These are phyloP conservation scores for Mortierella sp. DNA, from an alignment of 371 early-diverging fungal species.

Conservation along the genomic window DNA sequence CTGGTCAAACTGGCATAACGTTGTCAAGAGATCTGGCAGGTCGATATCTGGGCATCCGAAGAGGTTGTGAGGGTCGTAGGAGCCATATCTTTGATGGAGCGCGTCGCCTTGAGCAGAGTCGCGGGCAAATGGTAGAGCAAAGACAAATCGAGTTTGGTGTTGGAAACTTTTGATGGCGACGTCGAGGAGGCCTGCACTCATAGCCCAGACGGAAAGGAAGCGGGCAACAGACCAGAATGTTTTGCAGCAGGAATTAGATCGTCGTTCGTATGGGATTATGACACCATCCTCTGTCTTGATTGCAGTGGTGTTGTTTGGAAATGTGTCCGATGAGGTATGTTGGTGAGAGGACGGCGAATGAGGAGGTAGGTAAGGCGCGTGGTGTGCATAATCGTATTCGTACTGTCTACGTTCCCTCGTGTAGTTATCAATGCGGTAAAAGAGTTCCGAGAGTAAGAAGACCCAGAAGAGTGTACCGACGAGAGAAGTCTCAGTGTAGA, in stretches of 20 bases:
- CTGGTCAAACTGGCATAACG: constrained; percentile 28
- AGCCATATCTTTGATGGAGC: neutral
- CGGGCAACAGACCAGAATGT: constrained; percentile 27
- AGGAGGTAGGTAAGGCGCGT: constrained; percentile 9
- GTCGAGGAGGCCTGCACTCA: constrained; percentile 9
- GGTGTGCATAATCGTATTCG: constrained; percentile 1
- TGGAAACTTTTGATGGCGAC: constrained; percentile 1
- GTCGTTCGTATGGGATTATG: neutral
- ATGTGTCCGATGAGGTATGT: neutral
- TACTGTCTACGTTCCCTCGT: neutral
- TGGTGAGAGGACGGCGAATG: neutral
- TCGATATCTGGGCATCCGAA: constrained; percentile 17
- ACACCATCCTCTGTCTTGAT: neutral
- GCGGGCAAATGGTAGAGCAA: constrained; percentile 22
- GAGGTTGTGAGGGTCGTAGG: constrained; percentile 24
- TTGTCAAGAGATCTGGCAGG: constrained; percentile 8
- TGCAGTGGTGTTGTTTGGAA: neutral
- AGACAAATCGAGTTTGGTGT: constrained; percentile 13
- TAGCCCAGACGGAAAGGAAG: constrained; percentile 10
- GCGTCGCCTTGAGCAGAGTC: constrained; percentile 5
- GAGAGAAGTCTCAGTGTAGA: constrained; percentile 7
- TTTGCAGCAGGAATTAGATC: neutral
- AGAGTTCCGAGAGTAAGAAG: constrained; percentile 19
- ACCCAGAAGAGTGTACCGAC: constrained; percentile 16
- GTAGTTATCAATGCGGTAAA: constrained; percentile 6